A percentile compares a stretch with the other conserved stretches of the same genome.
Conservation (phyloP, 495 filamentous ascomycete genomes). For the Podospora comata region DNA sequence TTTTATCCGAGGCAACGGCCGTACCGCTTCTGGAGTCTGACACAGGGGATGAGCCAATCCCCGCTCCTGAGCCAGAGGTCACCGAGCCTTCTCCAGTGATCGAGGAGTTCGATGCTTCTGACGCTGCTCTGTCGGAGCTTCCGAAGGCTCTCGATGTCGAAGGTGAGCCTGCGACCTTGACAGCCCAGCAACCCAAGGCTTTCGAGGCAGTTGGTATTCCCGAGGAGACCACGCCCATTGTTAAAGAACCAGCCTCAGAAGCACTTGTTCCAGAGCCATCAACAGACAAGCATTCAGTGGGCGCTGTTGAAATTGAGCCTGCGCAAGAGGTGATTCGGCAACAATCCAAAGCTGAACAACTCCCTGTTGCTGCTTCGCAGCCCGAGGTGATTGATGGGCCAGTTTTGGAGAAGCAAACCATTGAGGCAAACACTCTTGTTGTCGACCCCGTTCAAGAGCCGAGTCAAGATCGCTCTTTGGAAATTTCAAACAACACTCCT, state of each 20-base stretch:
- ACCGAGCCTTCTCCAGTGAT: not conserved
- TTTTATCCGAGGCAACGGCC: not conserved
- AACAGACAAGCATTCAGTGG: not conserved
- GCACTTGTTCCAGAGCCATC: not conserved
- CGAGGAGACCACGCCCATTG: not conserved
- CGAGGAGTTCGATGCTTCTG: not conserved
- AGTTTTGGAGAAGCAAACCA: not conserved
- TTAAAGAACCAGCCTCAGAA: not conserved
- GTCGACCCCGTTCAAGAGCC: not conserved
- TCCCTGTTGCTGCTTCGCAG: not conserved
- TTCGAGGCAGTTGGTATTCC: not conserved
- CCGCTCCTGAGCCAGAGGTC: not conserved
- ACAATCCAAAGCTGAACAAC: not conserved
- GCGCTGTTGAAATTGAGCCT: not conserved
- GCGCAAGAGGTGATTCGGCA: not conserved
- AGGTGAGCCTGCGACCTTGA: not conserved
- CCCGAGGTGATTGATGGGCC: not conserved
- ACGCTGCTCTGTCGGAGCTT: not conserved
- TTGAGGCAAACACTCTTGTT: not conserved
- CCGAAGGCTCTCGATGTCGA: not conserved
- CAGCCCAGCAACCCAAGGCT: not conserved
- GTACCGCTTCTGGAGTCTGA: conserved; percentile 5
- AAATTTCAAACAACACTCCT: not conserved
- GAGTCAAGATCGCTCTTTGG: not conserved
- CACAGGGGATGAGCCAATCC: not conserved